A percentile compares a stretch with the other conserved stretches of the same genome.
phyloP scores from a whole-genome alignment of 2,329 filamentous ascomycete species.

The Coniochaeta sp. region DNA sequence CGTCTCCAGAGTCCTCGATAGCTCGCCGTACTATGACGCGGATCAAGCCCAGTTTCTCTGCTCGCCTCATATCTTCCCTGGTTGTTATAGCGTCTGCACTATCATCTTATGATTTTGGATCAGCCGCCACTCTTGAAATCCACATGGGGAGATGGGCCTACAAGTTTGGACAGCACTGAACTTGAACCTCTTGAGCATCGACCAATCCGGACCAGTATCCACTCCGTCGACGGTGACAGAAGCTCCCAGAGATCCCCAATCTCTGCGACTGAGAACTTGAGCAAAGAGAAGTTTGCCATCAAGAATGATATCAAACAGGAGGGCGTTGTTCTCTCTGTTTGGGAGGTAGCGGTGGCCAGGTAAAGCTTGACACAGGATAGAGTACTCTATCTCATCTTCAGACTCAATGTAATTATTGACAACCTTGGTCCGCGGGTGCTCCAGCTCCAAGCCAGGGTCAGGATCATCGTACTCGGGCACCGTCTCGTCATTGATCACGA shows the following conservation, averaged over 20 bases:
- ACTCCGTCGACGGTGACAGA: background rate
- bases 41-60: background rate
- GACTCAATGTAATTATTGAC: background rate
- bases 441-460: background rate
- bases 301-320: background rate
- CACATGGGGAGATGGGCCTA: background rate
- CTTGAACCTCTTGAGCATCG: too few relatives aligned
- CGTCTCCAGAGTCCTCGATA: background rate
- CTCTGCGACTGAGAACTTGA: background rate
- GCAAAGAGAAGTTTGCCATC: background rate
- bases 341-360: background rate
- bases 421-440: background rate
- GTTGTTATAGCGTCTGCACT: background rate
- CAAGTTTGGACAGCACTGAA: background rate
- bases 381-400: background rate
- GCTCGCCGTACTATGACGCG: background rate
- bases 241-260: background rate
- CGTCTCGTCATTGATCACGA: background rate
- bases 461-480: conserved; percentile 2
- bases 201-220: too few relatives aligned
- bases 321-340: background rate
- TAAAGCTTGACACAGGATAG: background rate
- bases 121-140: background rate
- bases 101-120: background rate
- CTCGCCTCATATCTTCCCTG: background rate